Evolutionary conservation across 2,329 filamentous ascomycete species (phyloP).

Genomic region (Venturia aucupariae): DNA sequence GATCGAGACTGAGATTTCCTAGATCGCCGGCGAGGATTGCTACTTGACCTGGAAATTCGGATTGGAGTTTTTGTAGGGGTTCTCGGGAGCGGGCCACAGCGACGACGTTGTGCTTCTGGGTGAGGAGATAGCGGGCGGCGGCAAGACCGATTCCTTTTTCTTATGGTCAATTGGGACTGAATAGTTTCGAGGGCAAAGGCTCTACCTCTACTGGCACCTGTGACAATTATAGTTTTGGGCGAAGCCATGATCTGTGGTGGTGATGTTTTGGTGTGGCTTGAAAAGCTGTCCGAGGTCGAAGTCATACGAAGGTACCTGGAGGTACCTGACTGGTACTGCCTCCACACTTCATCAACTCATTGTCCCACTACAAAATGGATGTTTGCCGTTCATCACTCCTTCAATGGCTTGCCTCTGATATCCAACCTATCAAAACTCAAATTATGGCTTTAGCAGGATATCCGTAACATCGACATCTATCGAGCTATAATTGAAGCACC

Average conservation of each 20-base stretch:
- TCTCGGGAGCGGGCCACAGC: constrained; percentile 47
- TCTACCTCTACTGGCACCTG: constrained; percentile 57
- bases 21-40: constrained; percentile 50
- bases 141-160: constrained; percentile 55
- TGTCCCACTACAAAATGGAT: background rate
- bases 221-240: constrained; percentile 42
- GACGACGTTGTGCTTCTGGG: constrained; percentile 46
- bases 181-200: too few relatives aligned
- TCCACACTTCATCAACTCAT: background rate
- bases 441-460: background rate
- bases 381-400: background rate
- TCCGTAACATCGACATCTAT: too few relatives aligned
- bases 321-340: too few relatives aligned
- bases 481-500: too few relatives aligned
- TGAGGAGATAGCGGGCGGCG: constrained; percentile 50
- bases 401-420: background rate
- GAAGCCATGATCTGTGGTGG: constrained; percentile 1
- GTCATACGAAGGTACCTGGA: too few relatives aligned
- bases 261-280: background rate
- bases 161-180: too few relatives aligned
- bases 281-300: background rate
- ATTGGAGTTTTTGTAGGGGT: constrained; percentile 40
- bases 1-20: constrained; percentile 33
- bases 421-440: background rate
- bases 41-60: constrained; percentile 44